phyloP scores from a whole-genome alignment of 2,329 filamentous ascomycete species.

The Sarocladiaceae sp. region DNA sequence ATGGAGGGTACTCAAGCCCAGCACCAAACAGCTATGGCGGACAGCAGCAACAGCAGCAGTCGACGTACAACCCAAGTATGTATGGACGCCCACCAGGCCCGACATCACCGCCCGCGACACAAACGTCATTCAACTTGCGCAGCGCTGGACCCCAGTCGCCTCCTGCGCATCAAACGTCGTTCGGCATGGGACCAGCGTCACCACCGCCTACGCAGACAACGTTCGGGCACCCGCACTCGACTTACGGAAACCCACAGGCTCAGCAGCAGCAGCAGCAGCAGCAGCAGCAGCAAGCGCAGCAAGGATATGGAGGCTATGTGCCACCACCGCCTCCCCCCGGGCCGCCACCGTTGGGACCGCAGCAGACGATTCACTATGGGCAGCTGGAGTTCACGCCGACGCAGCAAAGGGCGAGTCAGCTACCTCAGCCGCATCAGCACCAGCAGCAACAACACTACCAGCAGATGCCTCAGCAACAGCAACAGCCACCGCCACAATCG shows the following conservation, averaged over 20 bases:
- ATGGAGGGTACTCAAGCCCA: conserved; percentile 34
- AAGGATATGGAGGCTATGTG: conserved; percentile 49
- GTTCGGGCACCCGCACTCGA: conserved; percentile 27
- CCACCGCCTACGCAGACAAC: conserved; percentile 53
- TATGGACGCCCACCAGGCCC: conserved; percentile 53
- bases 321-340: conserved; percentile 59
- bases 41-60: conserved; percentile 15
- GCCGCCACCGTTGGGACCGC: conserved; percentile 54
- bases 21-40: conserved; percentile 21
- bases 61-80: conserved; percentile 51
- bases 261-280: conserved; percentile 36
- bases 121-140: conserved; percentile 38
- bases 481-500: conserved; percentile 24
- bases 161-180: conserved; percentile 51
- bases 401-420: conserved; percentile 16
- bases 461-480: conserved; percentile 17
- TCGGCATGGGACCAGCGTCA: conserved; percentile 36
- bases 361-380: conserved; percentile 54
- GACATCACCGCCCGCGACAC: conserved; percentile 58
- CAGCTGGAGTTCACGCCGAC: conserved; percentile 26
- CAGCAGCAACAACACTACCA: conserved; percentile 14
- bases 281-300: conserved; percentile 32
- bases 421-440: conserved; percentile 23
- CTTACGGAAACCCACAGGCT: conserved; percentile 30
- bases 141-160: conserved; percentile 36